Percentiles rank a stretch among this genome's conserved stretches.
phyloP scores from a whole-genome alignment of 306 rosid species.

The Prunus armeniaca region DNA sequence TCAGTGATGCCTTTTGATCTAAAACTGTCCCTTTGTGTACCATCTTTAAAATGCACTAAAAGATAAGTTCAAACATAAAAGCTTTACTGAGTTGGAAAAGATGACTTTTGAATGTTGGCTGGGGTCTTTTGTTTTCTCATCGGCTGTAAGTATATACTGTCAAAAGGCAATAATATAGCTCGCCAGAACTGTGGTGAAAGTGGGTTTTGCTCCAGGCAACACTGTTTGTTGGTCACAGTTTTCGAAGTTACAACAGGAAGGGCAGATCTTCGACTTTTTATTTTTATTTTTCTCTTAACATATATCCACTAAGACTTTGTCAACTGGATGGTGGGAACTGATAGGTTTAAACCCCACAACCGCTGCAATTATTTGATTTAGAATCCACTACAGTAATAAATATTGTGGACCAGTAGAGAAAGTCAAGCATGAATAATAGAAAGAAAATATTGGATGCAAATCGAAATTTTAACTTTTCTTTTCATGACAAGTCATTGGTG shows the following conservation, averaged over 20 bases:
- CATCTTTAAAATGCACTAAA: conserved; percentile 6
- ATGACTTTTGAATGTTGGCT: neutral
- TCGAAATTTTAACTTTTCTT: neutral
- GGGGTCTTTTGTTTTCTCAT: neutral
- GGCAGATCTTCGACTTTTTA: neutral
- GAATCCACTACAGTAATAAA: neutral
- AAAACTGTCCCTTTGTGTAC: conserved; percentile 27
- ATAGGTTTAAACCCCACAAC: conserved; percentile 1
- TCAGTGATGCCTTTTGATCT: conserved; percentile 31
- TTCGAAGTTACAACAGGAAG: neutral
- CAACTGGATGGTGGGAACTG: neutral
- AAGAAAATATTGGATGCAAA: conserved; percentile 1
- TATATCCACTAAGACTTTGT: neutral
- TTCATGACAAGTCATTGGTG: neutral
- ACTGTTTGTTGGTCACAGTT: too few species aligned
- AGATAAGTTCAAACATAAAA: conserved; percentile 14
- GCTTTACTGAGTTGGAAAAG: conserved; percentile 1
- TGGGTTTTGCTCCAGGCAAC: neutral
- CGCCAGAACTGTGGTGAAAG: neutral
- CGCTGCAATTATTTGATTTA: neutral
- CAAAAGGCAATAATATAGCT: conserved; percentile 1
- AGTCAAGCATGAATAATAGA: neutral
- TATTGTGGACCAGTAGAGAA: neutral
- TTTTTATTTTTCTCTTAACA: neutral
- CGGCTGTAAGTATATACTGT: neutral